Conservation (phyloP, 495 filamentous ascomycete species). For the Aspergillus cristatus region DNA sequence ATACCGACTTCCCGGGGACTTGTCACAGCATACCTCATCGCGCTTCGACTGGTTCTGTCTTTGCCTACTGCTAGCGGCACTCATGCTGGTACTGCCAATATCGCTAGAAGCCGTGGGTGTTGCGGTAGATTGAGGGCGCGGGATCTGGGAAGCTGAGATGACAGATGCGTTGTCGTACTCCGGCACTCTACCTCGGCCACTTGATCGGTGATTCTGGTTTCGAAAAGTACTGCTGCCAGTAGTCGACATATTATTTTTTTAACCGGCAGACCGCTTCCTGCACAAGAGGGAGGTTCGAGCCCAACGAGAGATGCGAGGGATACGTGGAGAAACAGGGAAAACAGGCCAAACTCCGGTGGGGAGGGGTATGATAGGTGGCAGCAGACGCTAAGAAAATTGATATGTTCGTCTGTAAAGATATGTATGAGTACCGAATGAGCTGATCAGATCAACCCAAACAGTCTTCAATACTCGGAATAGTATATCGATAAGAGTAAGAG, state of each 20-base stretch:
- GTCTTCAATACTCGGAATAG: too few relatives aligned
- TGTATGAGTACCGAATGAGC: too few relatives aligned
- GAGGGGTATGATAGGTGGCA: too few relatives aligned
- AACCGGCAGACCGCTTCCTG: conserved; percentile 4
- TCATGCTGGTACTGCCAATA: conserved; percentile 46
- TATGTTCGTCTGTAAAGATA: too few relatives aligned
- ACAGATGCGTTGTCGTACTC: conserved; percentile 60
- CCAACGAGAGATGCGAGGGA: conserved; percentile 6
- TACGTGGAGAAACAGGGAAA: too few relatives aligned
- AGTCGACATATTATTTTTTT: conserved; percentile 47
- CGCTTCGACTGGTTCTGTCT: conserved; percentile 91
- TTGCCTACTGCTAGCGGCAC: conserved; percentile 69
- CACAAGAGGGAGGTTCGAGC: background rate
- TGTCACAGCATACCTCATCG: conserved; percentile 85
- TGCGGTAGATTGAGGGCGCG: conserved; percentile 64
- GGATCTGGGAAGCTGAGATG: conserved; percentile 69
- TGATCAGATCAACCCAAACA: too few relatives aligned
- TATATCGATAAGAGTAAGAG: conserved; percentile 7
- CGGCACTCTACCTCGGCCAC: conserved; percentile 56
- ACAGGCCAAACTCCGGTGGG: too few relatives aligned
- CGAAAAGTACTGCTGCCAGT: conserved; percentile 43
- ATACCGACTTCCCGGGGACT: too few relatives aligned
- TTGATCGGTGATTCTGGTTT: conserved; percentile 36
- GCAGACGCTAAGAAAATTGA: too few relatives aligned
- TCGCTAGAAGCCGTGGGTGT: conserved; percentile 51